phyloP scores from a whole-genome alignment of 2,329 filamentous ascomycete species.

The Beauveria medogensis region DNA sequence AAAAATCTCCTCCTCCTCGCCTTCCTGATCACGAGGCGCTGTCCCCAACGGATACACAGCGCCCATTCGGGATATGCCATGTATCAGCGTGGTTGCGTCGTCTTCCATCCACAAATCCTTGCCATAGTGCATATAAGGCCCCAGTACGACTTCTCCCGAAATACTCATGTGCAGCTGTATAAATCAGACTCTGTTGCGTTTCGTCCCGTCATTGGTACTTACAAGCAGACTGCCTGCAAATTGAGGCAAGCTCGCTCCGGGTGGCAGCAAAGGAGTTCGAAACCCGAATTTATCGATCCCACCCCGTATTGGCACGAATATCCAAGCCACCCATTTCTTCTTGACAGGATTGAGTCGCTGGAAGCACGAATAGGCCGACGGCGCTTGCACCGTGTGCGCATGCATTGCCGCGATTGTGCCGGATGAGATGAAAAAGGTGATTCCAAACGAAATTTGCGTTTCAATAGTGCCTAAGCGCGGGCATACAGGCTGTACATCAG shows the following conservation, averaged over 20 bases:
- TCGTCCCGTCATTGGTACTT: background rate
- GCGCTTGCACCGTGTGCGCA: constrained; percentile 2
- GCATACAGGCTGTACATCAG: background rate
- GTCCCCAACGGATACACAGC: background rate
- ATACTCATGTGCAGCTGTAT: background rate
- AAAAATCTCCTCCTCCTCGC: background rate
- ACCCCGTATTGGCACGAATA: constrained; percentile 2
- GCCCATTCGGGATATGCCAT: constrained; percentile 5
- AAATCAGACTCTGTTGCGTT: background rate
- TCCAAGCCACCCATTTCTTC: constrained; percentile 6
- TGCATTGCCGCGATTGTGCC: constrained; percentile 6
- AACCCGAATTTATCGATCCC: constrained; percentile 3
- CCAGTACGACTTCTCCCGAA: constrained; percentile 1
- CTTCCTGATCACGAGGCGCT: background rate
- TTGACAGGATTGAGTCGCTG: constrained; percentile 5
- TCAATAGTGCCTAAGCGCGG: constrained; percentile 2
- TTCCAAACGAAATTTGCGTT: constrained; percentile 1
- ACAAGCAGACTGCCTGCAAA: constrained; percentile 2
- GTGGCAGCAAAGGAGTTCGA: constrained; percentile 1
- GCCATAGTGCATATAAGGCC: background rate
- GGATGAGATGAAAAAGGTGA: constrained; percentile 7
- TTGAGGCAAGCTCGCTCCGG: background rate
- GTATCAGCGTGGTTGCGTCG: constrained; percentile 3
- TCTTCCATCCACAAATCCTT: constrained; percentile 8
- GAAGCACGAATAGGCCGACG: constrained; percentile 3